Percentiles rank a stretch among this genome's conserved stretches.
Evolutionary conservation across 139 green algal species (phyloP).

Genomic region (Pleodorina starrii): DNA sequence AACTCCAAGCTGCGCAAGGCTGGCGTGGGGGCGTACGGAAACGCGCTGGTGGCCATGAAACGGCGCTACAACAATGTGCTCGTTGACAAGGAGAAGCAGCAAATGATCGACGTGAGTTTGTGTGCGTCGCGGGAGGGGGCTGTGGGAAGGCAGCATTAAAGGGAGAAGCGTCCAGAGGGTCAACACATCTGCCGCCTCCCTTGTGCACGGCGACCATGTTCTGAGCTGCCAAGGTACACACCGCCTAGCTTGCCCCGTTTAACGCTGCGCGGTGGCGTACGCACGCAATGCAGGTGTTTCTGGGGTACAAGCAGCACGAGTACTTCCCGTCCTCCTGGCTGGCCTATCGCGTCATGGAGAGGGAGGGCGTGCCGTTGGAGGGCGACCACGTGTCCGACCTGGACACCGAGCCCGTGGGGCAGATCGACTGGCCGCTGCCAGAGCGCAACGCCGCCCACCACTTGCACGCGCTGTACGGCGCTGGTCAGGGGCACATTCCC

Average conservation of each 20-base stretch:
- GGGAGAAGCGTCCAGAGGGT: too few species aligned
- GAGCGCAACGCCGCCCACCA: constrained; percentile 38
- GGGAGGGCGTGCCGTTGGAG: constrained; percentile 28
- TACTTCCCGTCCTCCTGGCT: constrained; percentile 71
- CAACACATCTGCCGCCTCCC: too few species aligned
- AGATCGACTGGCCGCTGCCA: constrained; percentile 50
- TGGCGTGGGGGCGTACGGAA: constrained; percentile 64
- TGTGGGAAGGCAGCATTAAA: too few species aligned
- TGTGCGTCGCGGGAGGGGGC: too few species aligned
- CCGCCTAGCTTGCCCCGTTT: too few species aligned
- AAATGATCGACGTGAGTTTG: constrained; percentile 51
- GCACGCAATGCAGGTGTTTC: constrained; percentile 88
- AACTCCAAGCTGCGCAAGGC: constrained; percentile 66
- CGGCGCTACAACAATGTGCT: constrained; percentile 76
- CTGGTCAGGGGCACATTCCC: neutral
- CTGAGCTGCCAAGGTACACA: too few species aligned
- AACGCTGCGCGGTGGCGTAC: too few species aligned
- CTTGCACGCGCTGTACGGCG: constrained; percentile 23
- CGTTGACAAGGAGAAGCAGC: constrained; percentile 69
- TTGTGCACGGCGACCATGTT: too few species aligned
- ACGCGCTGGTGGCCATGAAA: constrained; percentile 62
- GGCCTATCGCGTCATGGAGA: constrained; percentile 56
- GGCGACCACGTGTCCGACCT: constrained; percentile 10
- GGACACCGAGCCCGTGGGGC: constrained; percentile 20
- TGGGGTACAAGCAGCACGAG: constrained; percentile 77